Base-by-base conservation (phyloP, 139 green algal species). In the Asterochloris erici region DNA sequence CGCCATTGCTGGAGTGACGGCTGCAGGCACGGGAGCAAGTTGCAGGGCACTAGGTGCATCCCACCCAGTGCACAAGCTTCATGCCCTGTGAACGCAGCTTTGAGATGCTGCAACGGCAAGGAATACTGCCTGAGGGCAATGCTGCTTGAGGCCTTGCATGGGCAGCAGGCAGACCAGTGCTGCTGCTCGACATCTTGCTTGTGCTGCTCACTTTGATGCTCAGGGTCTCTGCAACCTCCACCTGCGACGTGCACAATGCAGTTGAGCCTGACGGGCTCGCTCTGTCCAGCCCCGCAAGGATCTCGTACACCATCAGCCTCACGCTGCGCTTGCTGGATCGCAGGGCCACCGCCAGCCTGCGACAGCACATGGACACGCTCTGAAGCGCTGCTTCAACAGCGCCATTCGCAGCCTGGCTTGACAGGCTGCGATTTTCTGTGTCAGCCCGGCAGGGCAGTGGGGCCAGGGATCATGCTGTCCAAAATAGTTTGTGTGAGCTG, bases 251-350 rank as follows among this genome's bases (percentile, higher is more conserved):
- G 24, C 66, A 81, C 10, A 73, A 71, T 14, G 79, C 84, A 79
- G 80, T 79, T 70, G 82, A 17, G 68, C 69, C 75, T 63, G 83
- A 66, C 17, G 84, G 54, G 19, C 75, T 62, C 9, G 70, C 74
- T 71, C 62, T 24, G 64, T 27, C 29, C 27, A 38, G n/a, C 10
- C 79, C 80, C 0, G 79, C 54, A 0, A 83, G 24, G 38, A 90
- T 64, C 82, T 85, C 74, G 19, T 85, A 88, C 27, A 90, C 84
- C 64, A 85, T 19, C 15, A 90, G 26, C 14, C 84, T 77, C 15
- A 83, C 69, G 16, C 68, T 62, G 12, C 73, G 71, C 73, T 79
- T 83, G 79, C 81, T 84, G 60, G 79, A 26, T n/a, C 87, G 85
- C 47, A 68, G 28, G 19, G 87, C 87, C 0, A 87, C 75, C 4